Evolutionary conservation across 177 flowering plant species (phyloP), one percentile per base, ranked within the genome.

Genomic region (Telopea speciosissima): DNA sequence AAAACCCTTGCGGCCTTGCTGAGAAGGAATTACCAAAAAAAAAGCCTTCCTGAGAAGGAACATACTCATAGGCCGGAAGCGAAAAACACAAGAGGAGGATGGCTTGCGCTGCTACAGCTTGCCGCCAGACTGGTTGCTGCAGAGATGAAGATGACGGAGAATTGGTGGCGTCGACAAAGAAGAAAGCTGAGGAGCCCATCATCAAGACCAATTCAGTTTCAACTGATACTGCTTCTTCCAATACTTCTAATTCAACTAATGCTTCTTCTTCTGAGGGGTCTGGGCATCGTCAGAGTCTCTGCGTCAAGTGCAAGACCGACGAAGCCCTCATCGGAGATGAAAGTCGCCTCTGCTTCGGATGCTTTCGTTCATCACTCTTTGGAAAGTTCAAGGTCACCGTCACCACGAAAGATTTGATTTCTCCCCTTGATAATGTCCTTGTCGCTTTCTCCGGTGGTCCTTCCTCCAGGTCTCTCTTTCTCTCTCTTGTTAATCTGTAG

Each of bases 401-500:
- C 62, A 85, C 96, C 22, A 82, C 93, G 16, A 79, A 88, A 59
- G 85, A 81, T 77, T 84, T 93, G 96, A 90, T 96, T 60, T 75
- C 85, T 22, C 91, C 98, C 10, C 65, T 89, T 11, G 98, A 96
- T 70, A 87, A 86, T 1, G 87, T 96, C 28, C 97, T 96, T 64
- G 89, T 96, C 21, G 99, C 97, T 62, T 90, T 90, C 83, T 96
- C 99, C 19, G 99, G 97, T 8, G 99, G 99, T 67, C 73, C 88
- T 45, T 81, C 90, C 40, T 96, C 98, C 77, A 88, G 99, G 99
- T 93, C 40, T 62, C 28, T 19, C 44, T 58, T 19, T 61, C 66
- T 36, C 59, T 65, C 24, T 69, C 52, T 36, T 58, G 21, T 58
- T n/a, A 17, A 16, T 54, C 22, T 58, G 61, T 58, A 19, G 61